A percentile compares a stretch with the other conserved stretches of the same genome.
These are phyloP conservation scores for Lasiodiplodia sp. DNA, from an alignment of 2,329 filamentous ascomycete genomes.

Conservation along the genomic window DNA sequence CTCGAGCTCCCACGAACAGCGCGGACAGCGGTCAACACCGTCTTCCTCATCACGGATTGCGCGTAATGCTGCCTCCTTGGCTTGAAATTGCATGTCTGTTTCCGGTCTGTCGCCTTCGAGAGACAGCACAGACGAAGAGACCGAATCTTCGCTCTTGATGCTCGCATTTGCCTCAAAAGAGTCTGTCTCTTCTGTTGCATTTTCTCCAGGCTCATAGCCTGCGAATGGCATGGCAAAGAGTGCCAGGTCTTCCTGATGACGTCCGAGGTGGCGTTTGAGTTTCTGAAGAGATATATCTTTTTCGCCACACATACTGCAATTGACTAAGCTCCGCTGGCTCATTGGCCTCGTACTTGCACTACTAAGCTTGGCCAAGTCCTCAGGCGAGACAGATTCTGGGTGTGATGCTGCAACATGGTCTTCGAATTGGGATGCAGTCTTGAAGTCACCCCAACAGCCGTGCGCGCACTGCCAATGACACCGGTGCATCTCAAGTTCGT, in stretches of 20 bases:
- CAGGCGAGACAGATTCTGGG: not conserved
- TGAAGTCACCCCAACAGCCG: not conserved
- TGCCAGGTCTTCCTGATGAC: not conserved
- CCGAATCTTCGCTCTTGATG: no score
- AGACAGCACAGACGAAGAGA: no score
- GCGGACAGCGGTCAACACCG: constrained; percentile 67
- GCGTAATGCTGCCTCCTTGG: not conserved
- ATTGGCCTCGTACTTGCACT: not conserved
- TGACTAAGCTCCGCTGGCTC: not conserved
- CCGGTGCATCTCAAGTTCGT: not conserved
- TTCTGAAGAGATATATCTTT: not conserved
- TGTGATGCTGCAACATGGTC: not conserved
- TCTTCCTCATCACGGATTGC: constrained; percentile 54
- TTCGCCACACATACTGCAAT: not conserved
- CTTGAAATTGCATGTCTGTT: no score
- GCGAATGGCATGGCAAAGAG: not conserved
- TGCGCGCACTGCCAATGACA: not conserved
- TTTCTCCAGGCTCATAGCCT: no score
- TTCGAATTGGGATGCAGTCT: not conserved
- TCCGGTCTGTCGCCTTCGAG: no score
- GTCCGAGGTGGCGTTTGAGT: not conserved
- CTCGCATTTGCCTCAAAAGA: no score
- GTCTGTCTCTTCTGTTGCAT: no score
- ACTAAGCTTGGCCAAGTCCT: not conserved
- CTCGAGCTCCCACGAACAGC: constrained; percentile 69